These are phyloP conservation scores for Termitomyces sp. DNA, from an alignment of 768 basidiomycete species.

Conservation along the genomic window DNA sequence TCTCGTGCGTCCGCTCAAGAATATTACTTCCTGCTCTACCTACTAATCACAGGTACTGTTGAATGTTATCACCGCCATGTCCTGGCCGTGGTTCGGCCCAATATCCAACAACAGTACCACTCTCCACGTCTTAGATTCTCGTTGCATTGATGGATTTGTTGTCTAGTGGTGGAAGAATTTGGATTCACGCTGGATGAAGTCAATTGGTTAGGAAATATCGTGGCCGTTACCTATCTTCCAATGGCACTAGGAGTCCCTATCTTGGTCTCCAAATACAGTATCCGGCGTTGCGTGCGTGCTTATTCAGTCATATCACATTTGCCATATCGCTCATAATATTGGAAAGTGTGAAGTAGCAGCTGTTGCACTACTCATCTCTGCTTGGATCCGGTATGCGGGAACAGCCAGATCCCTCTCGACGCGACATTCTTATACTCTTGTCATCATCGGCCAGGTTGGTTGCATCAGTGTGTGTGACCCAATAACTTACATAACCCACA, in stretches of 20 bases:
- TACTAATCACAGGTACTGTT: conserved; percentile 44
- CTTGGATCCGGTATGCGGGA: conserved; percentile 76
- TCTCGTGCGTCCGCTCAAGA: conserved; percentile 36
- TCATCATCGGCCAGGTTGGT: conserved; percentile 65
- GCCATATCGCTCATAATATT: background rate
- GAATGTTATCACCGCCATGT: conserved; percentile 58
- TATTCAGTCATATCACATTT: background rate
- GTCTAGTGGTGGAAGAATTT: conserved; percentile 54
- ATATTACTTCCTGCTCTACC: background rate
- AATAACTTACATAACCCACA: conserved; percentile 19
- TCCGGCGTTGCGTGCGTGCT: conserved; percentile 53
- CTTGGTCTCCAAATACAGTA: conserved; percentile 51
- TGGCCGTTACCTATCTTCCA: conserved; percentile 58
- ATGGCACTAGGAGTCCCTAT: conserved; percentile 53
- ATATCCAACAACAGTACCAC: conserved; percentile 61
- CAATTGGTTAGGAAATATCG: conserved; percentile 77
- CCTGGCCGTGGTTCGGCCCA: conserved; percentile 82
- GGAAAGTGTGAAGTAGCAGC: conserved; percentile 58
- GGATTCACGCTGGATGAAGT: conserved; percentile 64
- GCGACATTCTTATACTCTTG: conserved; percentile 51
- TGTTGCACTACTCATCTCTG: conserved; percentile 47
- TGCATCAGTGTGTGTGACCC: background rate
- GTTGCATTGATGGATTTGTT: background rate
- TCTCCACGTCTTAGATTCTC: background rate
- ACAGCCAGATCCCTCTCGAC: conserved; percentile 49